These are phyloP conservation scores for Cyclanthera cordifolia DNA, from an alignment of 306 rosid genomes.

Conservation along the genomic window DNA sequence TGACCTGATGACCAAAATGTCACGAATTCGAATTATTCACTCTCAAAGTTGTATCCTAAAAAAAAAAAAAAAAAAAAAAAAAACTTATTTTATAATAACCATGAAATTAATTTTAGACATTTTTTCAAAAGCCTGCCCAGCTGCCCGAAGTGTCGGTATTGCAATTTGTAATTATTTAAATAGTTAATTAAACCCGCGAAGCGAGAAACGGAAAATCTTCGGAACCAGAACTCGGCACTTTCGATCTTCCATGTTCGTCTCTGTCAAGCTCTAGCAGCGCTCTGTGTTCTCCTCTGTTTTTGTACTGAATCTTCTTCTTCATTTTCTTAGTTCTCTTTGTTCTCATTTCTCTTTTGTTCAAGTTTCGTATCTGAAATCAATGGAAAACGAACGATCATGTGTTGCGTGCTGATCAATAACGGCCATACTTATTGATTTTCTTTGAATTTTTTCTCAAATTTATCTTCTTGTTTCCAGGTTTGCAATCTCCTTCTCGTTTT, in stretches of 20 bases:
- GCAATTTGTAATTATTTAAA: not conserved
- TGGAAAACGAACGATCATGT: not conserved
- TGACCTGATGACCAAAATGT: too few species aligned
- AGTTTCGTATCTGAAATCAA: not conserved
- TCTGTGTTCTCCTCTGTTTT: not conserved
- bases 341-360: not conserved
- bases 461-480: not conserved
- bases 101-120: too few species aligned
- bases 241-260: too few species aligned
- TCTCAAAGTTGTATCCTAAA: too few species aligned
- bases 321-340: not conserved
- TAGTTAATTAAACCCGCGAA: constrained; percentile 3
- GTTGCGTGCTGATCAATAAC: too few species aligned
- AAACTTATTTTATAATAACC: too few species aligned
- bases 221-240: too few species aligned
- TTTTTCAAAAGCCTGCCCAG: not conserved
- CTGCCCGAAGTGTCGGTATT: not conserved
- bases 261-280: too few species aligned
- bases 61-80: too few species aligned
- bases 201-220: not conserved
- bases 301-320: not conserved
- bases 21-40: too few species aligned
- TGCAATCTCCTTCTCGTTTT: not conserved
- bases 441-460: not conserved
- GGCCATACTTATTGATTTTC: too few species aligned